Base-by-base conservation (phyloP, 768 basidiomycete species). In the Pleurotus djamor region DNA sequence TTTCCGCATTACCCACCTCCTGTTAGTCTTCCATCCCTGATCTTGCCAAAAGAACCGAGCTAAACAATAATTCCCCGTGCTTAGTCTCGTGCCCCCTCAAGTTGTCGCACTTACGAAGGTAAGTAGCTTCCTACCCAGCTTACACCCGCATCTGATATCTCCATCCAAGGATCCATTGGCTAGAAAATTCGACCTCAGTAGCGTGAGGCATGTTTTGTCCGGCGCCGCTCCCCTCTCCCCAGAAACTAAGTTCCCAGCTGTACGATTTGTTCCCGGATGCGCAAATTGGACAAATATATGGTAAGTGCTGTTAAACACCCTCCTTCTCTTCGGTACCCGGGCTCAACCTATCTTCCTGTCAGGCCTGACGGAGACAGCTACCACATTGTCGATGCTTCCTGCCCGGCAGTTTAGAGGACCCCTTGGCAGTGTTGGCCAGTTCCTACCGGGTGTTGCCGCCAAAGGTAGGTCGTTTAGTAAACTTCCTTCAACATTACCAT, bases 231-330 rank as follows among this genome's bases (percentile, higher is more conserved):
- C 87, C 47, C 74, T 87, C 48, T 78, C 83, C 0, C 62, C 68
- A 34, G 81, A 85, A 61, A 65, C n/a, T 84, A n/a, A 83, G 79
- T 61, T 67, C 74, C 36, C 76, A 75, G 62, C 71, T 85, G 28
- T 65, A 67, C 14, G 67, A 74, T 41, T 61, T 80, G 36, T 78
- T 87, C 36, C 86, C 86, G 0, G 63, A 73, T 13, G 76, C 77
- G 1, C 71, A 72, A 57, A 76, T 87, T n/a, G 84, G 83, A n/a
- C 86, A 87, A 66, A 80, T 78, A 13, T 87, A 86, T 67, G 85
- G 85, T 84, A 59, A 38, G 68, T 63, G 17, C n/a, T 54, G 35
- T 47, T 35, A 34, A 12, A n/a, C 47, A 16, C 35, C 50, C 34
- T 21, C 32, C 28, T 54, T 9, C 17, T 37, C 21, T n/a, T 13